Evolutionary conservation across 169 alveolate species (phyloP).

Genomic region (Fabrea salina): DNA sequence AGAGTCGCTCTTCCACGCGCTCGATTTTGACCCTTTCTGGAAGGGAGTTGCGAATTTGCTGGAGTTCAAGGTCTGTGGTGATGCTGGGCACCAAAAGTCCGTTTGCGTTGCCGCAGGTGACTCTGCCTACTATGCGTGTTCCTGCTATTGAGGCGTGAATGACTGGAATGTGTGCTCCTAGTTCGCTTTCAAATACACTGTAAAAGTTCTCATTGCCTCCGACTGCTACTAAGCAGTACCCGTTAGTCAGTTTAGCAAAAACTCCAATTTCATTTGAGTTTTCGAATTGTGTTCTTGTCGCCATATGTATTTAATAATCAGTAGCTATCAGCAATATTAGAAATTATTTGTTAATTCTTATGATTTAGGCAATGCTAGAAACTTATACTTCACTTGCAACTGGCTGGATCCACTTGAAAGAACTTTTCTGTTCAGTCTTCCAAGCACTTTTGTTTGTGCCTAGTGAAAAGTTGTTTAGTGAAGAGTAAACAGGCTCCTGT

Average conservation of each 20-base stretch:
- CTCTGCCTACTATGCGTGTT: constrained; percentile 95
- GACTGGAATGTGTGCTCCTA: constrained; percentile 93
- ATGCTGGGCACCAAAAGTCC: constrained; percentile 97
- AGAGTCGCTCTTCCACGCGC: constrained; percentile 97
- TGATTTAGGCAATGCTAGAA: too few species aligned
- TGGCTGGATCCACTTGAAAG: constrained; percentile 26
- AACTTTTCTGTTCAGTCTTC: constrained; percentile 23
- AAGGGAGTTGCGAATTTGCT: constrained; percentile 93
- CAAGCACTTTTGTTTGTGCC: constrained; percentile 3
- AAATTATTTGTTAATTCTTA: too few species aligned
- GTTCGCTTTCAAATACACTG: constrained; percentile 94
- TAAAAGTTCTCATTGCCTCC: constrained; percentile 97
- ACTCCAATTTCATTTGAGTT: constrained; percentile 98
- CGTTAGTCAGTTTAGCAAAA: constrained; percentile 95
- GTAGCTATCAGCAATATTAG: too few species aligned
- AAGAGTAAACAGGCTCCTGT: neutral
- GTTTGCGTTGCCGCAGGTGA: constrained; percentile 92
- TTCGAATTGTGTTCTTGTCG: constrained; percentile 88
- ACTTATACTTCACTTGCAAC: too few species aligned
- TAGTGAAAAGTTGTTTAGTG: neutral
- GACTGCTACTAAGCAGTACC: constrained; percentile 92
- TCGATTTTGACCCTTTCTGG: constrained; percentile 94
- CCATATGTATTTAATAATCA: too few species aligned
- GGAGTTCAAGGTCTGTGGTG: constrained; percentile 96
- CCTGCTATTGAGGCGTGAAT: constrained; percentile 96